phyloP scores from a whole-genome alignment of 768 basidiomycete species.

The Suillus cothurnatus region DNA sequence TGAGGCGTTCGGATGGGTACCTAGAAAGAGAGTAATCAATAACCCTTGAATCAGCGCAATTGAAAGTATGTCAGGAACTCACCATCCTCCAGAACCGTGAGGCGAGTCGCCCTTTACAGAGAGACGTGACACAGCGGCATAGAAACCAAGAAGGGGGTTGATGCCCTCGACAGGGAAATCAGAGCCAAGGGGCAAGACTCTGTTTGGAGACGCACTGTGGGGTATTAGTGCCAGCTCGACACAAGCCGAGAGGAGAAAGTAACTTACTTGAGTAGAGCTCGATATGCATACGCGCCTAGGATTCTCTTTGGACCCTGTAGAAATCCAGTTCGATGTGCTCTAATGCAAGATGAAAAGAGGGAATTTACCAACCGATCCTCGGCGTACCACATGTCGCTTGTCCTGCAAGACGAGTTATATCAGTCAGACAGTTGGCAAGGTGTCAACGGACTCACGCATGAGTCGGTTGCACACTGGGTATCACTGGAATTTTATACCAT shows the following conservation, averaged over 20 bases:
- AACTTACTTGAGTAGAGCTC: constrained; percentile 69
- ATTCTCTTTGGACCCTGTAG: constrained; percentile 77
- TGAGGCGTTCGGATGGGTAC: constrained; percentile 76
- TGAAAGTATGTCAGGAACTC: constrained; percentile 22
- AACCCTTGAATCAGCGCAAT: background rate
- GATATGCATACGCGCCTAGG: constrained; percentile 89
- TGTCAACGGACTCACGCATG: constrained; percentile 63
- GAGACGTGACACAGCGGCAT: constrained; percentile 82
- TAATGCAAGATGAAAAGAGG: constrained; percentile 12
- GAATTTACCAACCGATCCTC: constrained; percentile 67
- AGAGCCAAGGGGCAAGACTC: constrained; percentile 78
- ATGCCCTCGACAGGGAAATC: constrained; percentile 95
- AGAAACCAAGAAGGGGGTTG: constrained; percentile 88
- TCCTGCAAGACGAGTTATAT: constrained; percentile 43
- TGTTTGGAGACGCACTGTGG: constrained; percentile 50
- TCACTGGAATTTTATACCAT: constrained; percentile 50
- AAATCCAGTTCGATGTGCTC: background rate
- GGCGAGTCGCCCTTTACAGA: constrained; percentile 73
- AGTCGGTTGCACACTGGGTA: constrained; percentile 91
- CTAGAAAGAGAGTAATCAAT: constrained; percentile 41
- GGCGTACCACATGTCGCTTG: constrained; percentile 92
- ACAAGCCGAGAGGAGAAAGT: background rate
- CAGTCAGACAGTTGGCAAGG: background rate
- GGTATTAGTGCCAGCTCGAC: background rate
- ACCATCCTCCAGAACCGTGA: constrained; percentile 86